Conservation (phyloP, 305 asterid genomes). For the Fraxinus nigra region DNA sequence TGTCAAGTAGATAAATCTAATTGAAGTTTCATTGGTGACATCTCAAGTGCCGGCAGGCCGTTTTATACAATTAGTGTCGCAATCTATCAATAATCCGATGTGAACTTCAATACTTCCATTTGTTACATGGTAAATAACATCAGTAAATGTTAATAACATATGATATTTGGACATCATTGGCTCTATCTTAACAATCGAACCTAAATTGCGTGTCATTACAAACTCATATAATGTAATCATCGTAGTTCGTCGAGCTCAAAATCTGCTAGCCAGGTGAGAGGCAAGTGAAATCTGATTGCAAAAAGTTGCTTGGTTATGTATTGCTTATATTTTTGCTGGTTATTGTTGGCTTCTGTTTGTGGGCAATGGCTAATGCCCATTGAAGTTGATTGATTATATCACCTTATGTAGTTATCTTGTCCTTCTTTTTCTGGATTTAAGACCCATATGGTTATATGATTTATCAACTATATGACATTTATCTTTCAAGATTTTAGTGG, state of each 20-base stretch:
- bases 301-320: background rate
- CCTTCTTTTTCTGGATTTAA: slow-evolving; percentile 3
- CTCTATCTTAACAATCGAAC: background rate
- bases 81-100: background rate
- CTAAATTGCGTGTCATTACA: background rate
- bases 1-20: too few species aligned
- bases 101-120: background rate
- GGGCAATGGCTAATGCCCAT: background rate
- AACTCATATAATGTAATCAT: background rate
- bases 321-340: background rate
- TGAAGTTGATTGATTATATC: slow-evolving; percentile 27
- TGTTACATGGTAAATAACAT: background rate
- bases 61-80: background rate
- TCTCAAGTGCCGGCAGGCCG: background rate
- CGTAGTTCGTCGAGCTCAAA: background rate
- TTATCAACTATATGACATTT: background rate
- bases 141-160: background rate
- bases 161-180: background rate
- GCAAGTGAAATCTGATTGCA: slow-evolving; percentile 20
- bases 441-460: slow-evolving; percentile 7
- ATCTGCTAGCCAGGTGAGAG: slow-evolving; percentile 4
- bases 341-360: slow-evolving; percentile 22
- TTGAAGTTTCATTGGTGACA: background rate
- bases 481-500: background rate
- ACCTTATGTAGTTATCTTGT: background rate